These are phyloP conservation scores for Brassica rapa DNA, from an alignment of 345 rosid species.

Conservation along the genomic window DNA sequence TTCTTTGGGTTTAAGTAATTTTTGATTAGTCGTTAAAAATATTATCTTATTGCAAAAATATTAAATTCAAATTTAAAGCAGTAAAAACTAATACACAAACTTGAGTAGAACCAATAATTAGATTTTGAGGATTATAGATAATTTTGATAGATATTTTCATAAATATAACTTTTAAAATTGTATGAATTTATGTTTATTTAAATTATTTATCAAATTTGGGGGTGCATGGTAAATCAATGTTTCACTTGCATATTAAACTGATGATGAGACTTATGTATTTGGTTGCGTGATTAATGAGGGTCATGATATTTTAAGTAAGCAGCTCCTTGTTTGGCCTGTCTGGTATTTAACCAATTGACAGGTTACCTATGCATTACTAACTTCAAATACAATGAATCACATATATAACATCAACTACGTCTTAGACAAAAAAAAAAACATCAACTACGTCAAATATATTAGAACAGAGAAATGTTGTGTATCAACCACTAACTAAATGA, in stretches of 20 bases:
- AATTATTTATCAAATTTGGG: no score
- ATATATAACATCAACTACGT: neutral
- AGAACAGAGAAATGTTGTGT: neutral
- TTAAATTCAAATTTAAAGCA: neutral
- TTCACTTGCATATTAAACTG: neutral
- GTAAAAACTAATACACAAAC: neutral
- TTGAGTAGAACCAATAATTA: no score
- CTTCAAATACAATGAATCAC: conserved; percentile 30
- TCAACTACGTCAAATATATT: neutral
- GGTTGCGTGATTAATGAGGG: conserved; percentile 21
- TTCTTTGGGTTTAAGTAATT: neutral
- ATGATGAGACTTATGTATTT: neutral
- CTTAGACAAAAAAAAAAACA: neutral
- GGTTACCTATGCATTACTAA: conserved; percentile 17
- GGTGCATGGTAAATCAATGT: no score
- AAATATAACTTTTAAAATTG: no score
- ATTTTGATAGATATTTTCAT: no score
- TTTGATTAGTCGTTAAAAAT: neutral
- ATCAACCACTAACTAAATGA: neutral
- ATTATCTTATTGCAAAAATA: neutral
- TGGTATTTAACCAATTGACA: conserved; percentile 16
- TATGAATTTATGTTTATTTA: no score
- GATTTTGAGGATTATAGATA: no score
- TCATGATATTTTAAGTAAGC: conserved; percentile 2
- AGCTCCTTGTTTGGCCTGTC: conserved; percentile 14